Evolutionary conservation across 2,329 filamentous ascomycete species (phyloP).

Genomic region (Phyllosticta ampelicida): DNA sequence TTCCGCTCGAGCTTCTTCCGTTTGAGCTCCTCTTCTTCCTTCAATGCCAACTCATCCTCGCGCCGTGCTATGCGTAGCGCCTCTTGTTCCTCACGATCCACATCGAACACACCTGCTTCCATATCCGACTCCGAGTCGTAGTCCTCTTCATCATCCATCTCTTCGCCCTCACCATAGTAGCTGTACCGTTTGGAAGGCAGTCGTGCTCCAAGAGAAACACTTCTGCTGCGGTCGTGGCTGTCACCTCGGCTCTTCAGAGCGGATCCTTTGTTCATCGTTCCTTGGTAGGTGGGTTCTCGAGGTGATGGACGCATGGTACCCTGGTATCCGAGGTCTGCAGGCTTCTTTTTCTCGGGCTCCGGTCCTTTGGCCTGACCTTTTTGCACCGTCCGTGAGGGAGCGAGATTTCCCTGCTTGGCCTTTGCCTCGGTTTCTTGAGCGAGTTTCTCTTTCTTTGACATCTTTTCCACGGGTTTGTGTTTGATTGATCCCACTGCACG

Average conservation of each 20-base stretch:
- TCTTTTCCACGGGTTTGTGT: conserved; percentile 60
- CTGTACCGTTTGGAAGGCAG: conserved; percentile 17
- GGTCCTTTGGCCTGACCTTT: conserved; percentile 13
- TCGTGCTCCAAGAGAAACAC: conserved; percentile 19
- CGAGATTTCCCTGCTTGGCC: conserved; percentile 25
- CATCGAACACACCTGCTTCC: conserved; percentile 64
- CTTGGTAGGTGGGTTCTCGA: conserved; percentile 27
- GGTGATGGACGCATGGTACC: conserved; percentile 36
- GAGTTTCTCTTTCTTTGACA: conserved; percentile 47
- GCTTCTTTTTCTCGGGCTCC: conserved; percentile 26
- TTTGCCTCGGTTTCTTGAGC: conserved; percentile 36
- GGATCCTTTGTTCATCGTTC: conserved; percentile 19
- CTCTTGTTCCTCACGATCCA: conserved; percentile 58
- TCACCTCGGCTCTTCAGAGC: conserved; percentile 15
- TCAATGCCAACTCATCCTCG: conserved; percentile 57
- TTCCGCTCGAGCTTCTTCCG: conserved; percentile 49
- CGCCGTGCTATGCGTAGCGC: conserved; percentile 52
- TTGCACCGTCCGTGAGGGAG: background rate
- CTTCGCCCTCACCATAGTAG: conserved; percentile 30
- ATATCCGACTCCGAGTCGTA: conserved; percentile 65
- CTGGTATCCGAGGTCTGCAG: conserved; percentile 33
- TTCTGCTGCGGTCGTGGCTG: conserved; percentile 16
- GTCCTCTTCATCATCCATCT: conserved; percentile 49
- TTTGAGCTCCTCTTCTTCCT: conserved; percentile 51
- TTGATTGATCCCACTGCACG: conserved; percentile 56